These are phyloP conservation scores for Mycena alexandri DNA, from an alignment of 768 basidiomycete genomes.

Conservation along the genomic window DNA sequence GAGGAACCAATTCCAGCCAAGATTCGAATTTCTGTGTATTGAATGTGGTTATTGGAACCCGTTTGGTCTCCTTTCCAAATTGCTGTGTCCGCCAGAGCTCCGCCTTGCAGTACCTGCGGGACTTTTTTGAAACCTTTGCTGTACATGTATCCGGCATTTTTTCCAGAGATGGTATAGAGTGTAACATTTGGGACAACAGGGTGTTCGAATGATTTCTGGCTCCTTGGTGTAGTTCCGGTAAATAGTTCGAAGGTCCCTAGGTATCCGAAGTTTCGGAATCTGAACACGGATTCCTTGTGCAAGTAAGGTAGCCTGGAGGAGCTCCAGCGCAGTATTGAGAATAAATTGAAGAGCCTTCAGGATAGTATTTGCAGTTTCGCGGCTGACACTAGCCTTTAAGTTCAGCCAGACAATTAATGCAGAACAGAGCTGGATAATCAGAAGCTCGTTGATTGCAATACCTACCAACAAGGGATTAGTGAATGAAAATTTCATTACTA, in stretches of 20 bases:
- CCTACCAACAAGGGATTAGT: not conserved
- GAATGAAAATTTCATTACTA: not conserved
- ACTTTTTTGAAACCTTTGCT: no score
- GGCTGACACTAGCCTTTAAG: constrained; percentile 31
- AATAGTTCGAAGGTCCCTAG: constrained; percentile 29
- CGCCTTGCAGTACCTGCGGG: no score
- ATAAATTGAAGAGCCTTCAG: constrained; percentile 33
- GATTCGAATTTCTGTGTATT: no score
- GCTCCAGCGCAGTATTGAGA: constrained; percentile 10
- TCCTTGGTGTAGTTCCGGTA: constrained; percentile 10
- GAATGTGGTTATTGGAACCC: no score
- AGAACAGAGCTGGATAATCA: constrained; percentile 27
- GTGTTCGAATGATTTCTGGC: no score
- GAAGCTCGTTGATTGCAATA: constrained; percentile 2
- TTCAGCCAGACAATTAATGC: constrained; percentile 31
- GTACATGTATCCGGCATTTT: no score
- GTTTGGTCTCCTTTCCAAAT: no score
- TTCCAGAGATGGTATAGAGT: no score
- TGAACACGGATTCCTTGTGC: constrained; percentile 27
- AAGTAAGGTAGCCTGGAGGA: constrained; percentile 17
- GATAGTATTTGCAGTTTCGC: constrained; percentile 24
- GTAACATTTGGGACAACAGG: no score
- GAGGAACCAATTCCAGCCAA: no score
- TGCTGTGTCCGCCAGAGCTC: no score
- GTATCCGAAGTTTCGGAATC: constrained; percentile 24